Evolutionary conservation across 2,329 filamentous ascomycete species (phyloP).

Genomic region (Cadophora gregata): DNA sequence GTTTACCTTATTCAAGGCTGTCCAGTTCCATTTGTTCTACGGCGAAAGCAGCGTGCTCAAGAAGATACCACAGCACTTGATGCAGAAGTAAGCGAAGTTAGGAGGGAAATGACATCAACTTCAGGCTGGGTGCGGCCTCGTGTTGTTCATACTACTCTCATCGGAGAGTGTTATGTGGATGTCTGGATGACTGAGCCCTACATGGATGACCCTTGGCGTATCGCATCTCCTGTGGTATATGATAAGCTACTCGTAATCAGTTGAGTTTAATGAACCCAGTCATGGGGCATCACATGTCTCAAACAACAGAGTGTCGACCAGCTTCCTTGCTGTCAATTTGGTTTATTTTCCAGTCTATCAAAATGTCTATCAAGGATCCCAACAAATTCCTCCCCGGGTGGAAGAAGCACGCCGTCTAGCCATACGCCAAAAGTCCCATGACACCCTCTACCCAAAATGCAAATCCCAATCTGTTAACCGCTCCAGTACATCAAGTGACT

Average conservation of each 20-base stretch:
- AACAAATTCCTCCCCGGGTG: too few relatives aligned
- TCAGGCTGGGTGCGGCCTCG: too few relatives aligned
- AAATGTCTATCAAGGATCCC: not conserved
- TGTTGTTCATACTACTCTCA: too few relatives aligned
- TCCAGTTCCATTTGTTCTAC: not conserved
- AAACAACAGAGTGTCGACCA: too few relatives aligned
- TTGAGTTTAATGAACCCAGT: not conserved
- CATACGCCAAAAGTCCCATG: constrained; percentile 7
- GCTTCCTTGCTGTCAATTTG: too few relatives aligned
- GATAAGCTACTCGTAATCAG: not conserved
- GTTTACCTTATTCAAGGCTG: not conserved
- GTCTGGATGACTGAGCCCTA: too few relatives aligned
- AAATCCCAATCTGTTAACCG: not conserved
- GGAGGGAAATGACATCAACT: too few relatives aligned
- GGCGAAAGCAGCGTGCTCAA: too few relatives aligned
- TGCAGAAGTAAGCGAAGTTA: too few relatives aligned
- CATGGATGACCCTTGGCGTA: too few relatives aligned
- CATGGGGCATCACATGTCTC: not conserved
- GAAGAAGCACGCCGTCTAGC: not conserved
- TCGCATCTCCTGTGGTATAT: not conserved
- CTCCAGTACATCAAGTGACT: not conserved
- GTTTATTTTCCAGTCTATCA: not conserved
- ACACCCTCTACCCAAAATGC: constrained; percentile 1
- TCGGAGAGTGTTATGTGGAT: too few relatives aligned
- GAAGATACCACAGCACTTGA: too few relatives aligned